Base-by-base conservation (phyloP, 208 protist species). In the Zelonia costaricensis region DNA sequence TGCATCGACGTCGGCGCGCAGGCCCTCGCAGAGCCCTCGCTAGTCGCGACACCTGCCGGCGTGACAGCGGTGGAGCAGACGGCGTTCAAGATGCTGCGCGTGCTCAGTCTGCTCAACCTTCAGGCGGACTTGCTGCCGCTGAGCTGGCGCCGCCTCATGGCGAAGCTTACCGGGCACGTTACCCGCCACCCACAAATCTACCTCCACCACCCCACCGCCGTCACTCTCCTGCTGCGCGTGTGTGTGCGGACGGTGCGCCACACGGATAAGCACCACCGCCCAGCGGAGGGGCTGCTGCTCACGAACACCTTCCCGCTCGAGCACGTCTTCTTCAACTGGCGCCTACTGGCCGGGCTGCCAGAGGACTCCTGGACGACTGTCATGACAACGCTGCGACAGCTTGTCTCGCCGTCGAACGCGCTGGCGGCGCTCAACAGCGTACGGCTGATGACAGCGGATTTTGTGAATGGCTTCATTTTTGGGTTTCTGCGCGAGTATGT, bases 291-390 rank as follows among this genome's bases (percentile, higher is more conserved):
- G 15, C 27, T 43, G 22, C 42, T 71, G 35, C 22, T 69, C 16
- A 57, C 58, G 6, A 59, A 62, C 33, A 10, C 51, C 30, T n/a
- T 61, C 40, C 44, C 65, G 7, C 51, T 76, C 31, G 85, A 87
- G 49, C 62, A 78, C 60, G 52, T 92, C 27, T 74, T 92, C 30
- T 82, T 89, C 47, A 76, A 87, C 67, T 89, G 82, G 82, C 61
- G 64, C 18, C 33, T 87, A 27, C 67, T 84, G 33, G 44, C 43
- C 15, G 66, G 55, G 31, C 51, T 86, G 35, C 71, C 78, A 23
- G 51, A 64, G 42, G 51, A 47, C n/a, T 59, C 44, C 33, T 65
- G 75, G 47, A 20, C 30, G 13, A 27, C 27, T 3, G 22, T 87
- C 10, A 45, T 86, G 31, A 12, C 30, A 16, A 38, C 36, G 18